These are phyloP conservation scores for Arachnopeziza araneosa DNA, from an alignment of 2,329 filamentous ascomycete genomes.

Conservation along the genomic window DNA sequence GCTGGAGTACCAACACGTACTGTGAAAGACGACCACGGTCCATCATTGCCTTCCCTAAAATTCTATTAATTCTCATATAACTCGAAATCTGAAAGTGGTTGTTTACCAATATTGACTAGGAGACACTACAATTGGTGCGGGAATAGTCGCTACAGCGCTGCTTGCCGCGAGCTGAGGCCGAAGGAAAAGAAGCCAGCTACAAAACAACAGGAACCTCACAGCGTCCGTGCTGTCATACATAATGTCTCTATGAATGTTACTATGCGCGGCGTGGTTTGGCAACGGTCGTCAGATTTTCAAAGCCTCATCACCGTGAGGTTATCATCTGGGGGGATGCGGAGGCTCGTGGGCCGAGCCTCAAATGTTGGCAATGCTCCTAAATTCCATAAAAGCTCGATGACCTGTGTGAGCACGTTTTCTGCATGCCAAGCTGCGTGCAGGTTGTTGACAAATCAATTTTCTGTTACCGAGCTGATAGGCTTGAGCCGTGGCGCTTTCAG, in stretches of 20 bases:
- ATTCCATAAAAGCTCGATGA: not conserved
- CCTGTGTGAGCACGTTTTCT: too few relatives aligned
- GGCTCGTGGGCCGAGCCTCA: not conserved
- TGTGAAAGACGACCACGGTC: conserved; percentile 64
- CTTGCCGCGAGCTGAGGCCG: not conserved
- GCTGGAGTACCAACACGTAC: conserved; percentile 50
- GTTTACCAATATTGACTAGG: conserved; percentile 3
- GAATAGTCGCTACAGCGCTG: not conserved
- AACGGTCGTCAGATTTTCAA: not conserved
- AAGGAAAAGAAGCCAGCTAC: not conserved
- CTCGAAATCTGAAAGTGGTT: not conserved
- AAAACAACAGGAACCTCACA: not conserved
- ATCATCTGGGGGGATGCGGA: not conserved
- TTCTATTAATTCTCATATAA: not conserved
- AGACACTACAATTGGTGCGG: not conserved
- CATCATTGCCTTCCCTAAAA: conserved; percentile 49
- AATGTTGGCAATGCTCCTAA: not conserved
- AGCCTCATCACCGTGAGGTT: not conserved
- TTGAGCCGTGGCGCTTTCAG: not conserved
- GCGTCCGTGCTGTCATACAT: not conserved
- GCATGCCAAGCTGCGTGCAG: not conserved
- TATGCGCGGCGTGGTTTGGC: not conserved
- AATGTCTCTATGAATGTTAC: not conserved
- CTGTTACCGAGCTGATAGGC: not conserved
- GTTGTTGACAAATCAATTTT: not conserved